Evolutionary conservation across 2,329 filamentous ascomycete genomes (phyloP), one percentile per base, ranked within the genome.

Genomic region (Coniochaeta prunicola): DNA sequence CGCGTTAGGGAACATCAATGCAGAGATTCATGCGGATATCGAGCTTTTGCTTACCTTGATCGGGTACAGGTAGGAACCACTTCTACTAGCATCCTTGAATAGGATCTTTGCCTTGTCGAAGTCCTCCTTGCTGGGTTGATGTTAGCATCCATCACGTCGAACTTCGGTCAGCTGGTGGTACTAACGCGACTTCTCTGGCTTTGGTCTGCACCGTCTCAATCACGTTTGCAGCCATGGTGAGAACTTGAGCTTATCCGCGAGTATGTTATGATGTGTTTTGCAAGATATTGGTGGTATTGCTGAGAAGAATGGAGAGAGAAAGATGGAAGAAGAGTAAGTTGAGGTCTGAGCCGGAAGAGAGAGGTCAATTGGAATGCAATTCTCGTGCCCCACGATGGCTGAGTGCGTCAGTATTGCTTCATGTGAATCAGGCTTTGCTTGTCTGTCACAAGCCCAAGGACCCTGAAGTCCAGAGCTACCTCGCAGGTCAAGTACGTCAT

Each of bases 11-110:
- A 2, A n/a, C 21, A 26, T 19, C 45, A 3, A 17, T 4, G 24
- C 24, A 17, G 5, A 1, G n/a, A n/a, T n/a, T 17, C 13, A 40
- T 36, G n/a, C n/a, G n/a, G n/a, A n/a, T 31, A 26, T 30, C n/a
- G 17, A 28, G 24, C 17, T 12, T 21, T 21, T 55, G 30, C 61
- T 33, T 69, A 82, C 80, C 77, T 82, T 92, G 73, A 97, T 80
- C 28, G 93, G 93, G 73, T 96, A 97, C 63, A 96, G 73, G 70
- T 94, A 96, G 26, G 92, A 85, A 56, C 86, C 84, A 63, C 91
- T 96, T 66, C 80, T 84, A 57, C 86, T 83, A 33, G 91, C 90
- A 67, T 91, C 85, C 42, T 80, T 74, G 45, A 90, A 80, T 38
- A 92, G 77, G 17, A 73, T 73, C 64, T 78, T 84, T 58, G 89